Base-by-base conservation (phyloP, 192 early-diverging fungal species). In the Coemansia sp. region DNA sequence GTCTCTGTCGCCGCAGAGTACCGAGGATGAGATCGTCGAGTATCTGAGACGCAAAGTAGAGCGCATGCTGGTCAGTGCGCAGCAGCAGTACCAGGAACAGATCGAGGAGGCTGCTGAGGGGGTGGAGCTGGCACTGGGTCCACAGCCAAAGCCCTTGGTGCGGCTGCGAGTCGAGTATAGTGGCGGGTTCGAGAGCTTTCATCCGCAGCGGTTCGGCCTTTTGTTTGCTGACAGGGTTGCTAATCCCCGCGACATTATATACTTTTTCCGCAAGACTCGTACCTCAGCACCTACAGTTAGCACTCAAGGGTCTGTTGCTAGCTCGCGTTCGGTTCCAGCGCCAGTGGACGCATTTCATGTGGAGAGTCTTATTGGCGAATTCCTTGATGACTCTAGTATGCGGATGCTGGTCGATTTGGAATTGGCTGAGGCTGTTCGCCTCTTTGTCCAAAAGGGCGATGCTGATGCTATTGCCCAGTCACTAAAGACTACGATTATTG, bases 151-250 rank as follows among this genome's bases (percentile, higher is more conserved):
- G 68, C 91, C 91, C 6, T 64, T 97, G 31, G 84, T 97, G 34
- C 85, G 95, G 5, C 72, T 97, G 27, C 80, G 89, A n/a, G 94
- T 97, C 32, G 94, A 97, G 46, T 97, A 97, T 66, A 88, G 85
- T 17, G 93, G 91, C 64, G 93, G 91, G 0, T 97, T 87, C 67
- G 84, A 87, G 48, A 89, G 91, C 50, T 90, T 94, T 75, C 95
- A 94, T 73, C 91, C 94, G 9, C 88, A 92, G 75, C 84, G 90
- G 13, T 97, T 97, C 77, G 94, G 95, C 0, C 87, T 90, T 34
- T 65, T 82, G 32, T 95, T 94, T 84, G 87, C 89, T 3, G 87
- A 92, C 27, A 70, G 83, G 19, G 92, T 97, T 5, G 95, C 95
- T 22, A 97, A 97, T 70, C 90, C 93, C 2, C 89, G 89, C 61